Evolutionary conservation across 805 yeast genomes (phyloP).

Genomic region (Pichia exigua): DNA sequence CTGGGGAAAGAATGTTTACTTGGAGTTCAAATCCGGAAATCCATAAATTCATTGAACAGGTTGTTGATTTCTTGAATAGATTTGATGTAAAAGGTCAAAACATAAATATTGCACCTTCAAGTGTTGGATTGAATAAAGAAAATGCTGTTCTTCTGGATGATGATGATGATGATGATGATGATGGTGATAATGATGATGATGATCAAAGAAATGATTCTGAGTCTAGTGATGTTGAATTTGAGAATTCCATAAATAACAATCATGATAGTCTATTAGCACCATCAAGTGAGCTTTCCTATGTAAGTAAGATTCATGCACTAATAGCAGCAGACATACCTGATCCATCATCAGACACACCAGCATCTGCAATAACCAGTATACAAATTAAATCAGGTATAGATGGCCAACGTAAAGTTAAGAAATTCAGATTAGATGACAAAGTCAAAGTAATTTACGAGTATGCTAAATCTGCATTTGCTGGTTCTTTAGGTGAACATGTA

Average conservation of each 20-base stretch:
- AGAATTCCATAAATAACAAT: not conserved
- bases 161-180: conserved; percentile 27
- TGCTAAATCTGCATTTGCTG: conserved; percentile 51
- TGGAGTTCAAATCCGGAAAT: conserved; percentile 70
- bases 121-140: conserved; percentile 2
- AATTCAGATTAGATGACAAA: conserved; percentile 51
- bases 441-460: conserved; percentile 56
- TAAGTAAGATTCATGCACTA: conserved; percentile 13
- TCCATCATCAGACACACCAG: conserved; percentile 44
- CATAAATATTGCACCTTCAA: conserved; percentile 52
- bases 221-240: conserved; percentile 15
- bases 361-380: conserved; percentile 57
- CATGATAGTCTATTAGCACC: too few species aligned
- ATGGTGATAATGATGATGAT: not conserved
- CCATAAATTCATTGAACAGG: conserved; percentile 55
- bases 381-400: conserved; percentile 77
- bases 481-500: conserved; percentile 31
- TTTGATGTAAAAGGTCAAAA: conserved; percentile 64
- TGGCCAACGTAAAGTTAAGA: conserved; percentile 74
- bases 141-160: conserved; percentile 31
- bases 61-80: conserved; percentile 56
- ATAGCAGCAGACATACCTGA: conserved; percentile 43
- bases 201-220: conserved; percentile 5
- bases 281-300: conserved; percentile 12
- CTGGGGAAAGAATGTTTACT: conserved; percentile 78